Evolutionary conservation across 2,329 filamentous ascomycete genomes (phyloP).

Genomic region (Diaporthe velutina): DNA sequence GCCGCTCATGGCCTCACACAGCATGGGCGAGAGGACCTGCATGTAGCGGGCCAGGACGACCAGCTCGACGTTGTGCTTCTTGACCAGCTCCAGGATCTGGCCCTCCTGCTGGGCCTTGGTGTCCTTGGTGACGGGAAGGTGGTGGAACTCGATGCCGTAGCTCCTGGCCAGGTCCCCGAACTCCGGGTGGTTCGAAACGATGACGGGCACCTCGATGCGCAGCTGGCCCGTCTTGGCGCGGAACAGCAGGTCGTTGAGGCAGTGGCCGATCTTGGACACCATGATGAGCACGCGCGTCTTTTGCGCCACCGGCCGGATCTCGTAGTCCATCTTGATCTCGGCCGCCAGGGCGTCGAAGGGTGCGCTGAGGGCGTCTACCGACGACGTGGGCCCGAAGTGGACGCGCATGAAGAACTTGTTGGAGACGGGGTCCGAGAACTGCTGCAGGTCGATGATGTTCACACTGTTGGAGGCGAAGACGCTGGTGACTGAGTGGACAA

Average conservation of each 20-base stretch:
- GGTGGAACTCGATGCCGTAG: slow-evolving; percentile 84
- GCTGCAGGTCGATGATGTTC: slow-evolving; percentile 87
- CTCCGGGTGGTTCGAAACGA: slow-evolving; percentile 87
- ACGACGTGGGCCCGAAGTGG: slow-evolving; percentile 77
- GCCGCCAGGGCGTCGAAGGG: slow-evolving; percentile 73
- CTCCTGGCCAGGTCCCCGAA: slow-evolving; percentile 76
- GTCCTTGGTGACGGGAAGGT: slow-evolving; percentile 83
- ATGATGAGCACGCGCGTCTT: slow-evolving; percentile 87
- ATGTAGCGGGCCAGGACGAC: slow-evolving; percentile 88
- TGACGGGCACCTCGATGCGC: slow-evolving; percentile 79
- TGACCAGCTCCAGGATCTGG: slow-evolving; percentile 78
- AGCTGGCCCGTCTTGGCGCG: slow-evolving; percentile 81
- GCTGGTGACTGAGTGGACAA: slow-evolving; percentile 86
- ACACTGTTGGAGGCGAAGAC: slow-evolving; percentile 79
- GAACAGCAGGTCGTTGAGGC: slow-evolving; percentile 87
- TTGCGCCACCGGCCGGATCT: slow-evolving; percentile 75
- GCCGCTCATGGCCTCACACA: slow-evolving; percentile 84
- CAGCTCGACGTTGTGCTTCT: slow-evolving; percentile 78
- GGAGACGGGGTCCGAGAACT: slow-evolving; percentile 82
- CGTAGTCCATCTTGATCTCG: slow-evolving; percentile 77
- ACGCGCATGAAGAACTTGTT: slow-evolving; percentile 90
- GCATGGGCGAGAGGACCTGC: slow-evolving; percentile 82
- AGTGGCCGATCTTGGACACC: slow-evolving; percentile 91
- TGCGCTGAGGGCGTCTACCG: slow-evolving; percentile 63
- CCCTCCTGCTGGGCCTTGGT: slow-evolving; percentile 82